These are phyloP conservation scores for Strobilomyces dryophilus DNA, from an alignment of 768 basidiomycete genomes.

Conservation along the genomic window DNA sequence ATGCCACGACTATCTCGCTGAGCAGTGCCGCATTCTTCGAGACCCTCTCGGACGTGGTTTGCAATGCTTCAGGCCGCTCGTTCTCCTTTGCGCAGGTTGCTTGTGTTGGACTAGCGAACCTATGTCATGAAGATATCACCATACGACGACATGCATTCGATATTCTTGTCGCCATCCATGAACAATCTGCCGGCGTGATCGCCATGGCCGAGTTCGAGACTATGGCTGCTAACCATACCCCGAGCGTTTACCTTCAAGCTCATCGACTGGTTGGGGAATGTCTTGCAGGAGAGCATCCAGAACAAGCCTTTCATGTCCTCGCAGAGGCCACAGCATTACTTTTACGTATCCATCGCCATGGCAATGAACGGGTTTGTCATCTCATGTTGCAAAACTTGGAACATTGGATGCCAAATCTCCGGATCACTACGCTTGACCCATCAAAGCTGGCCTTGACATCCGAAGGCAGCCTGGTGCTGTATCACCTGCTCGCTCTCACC, in stretches of 20 bases:
- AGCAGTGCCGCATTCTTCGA: conserved; percentile 73
- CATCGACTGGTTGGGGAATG: conserved; percentile 74
- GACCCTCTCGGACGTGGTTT: conserved; percentile 67
- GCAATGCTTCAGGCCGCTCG: conserved; percentile 46
- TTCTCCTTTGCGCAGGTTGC: conserved; percentile 73
- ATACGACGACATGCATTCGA: conserved; percentile 76
- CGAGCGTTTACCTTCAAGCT: conserved; percentile 76
- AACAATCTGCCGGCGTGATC: conserved; percentile 60
- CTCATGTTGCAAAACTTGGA: conserved; percentile 76
- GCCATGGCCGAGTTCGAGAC: conserved; percentile 73
- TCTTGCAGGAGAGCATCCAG: conserved; percentile 73
- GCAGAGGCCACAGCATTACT: conserved; percentile 70
- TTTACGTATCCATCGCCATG: conserved; percentile 53
- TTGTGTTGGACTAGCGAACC: conserved; percentile 79
- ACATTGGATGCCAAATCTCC: conserved; percentile 77
- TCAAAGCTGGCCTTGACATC: conserved; percentile 23
- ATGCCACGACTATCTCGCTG: conserved; percentile 45
- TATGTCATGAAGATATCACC: conserved; percentile 63
- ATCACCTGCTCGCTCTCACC: conserved; percentile 81
- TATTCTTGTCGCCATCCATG: conserved; percentile 69
- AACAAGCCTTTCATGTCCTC: conserved; percentile 60
- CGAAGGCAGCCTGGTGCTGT: conserved; percentile 63
- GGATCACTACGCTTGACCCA: conserved; percentile 46
- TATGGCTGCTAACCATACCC: conserved; percentile 63
- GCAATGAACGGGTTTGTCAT: conserved; percentile 46